Evolutionary conservation across 495 filamentous ascomycete genomes (phyloP), one percentile per base, ranked within the genome.

Genomic region (Symbiotaphrina buchneri): DNA sequence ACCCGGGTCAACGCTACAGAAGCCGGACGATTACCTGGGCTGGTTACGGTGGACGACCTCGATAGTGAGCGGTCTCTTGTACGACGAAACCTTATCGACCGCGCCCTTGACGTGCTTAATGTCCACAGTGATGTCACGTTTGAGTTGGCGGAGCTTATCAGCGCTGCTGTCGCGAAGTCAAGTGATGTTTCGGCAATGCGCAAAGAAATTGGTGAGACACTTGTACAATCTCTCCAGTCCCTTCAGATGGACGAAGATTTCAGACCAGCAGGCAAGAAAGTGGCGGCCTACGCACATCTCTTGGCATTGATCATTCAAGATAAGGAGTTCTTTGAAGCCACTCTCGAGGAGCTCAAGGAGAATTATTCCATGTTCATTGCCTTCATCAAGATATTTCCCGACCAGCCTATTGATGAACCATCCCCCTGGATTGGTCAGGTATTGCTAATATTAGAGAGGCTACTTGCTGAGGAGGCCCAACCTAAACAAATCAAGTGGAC

Each of bases 381-480:
- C 10, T 94, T 94, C 44, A 68, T 99, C 43, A 71, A 78, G 39
- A 59, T 85, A 13, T 58, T 61, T n/a, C 55, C 68, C 0, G 64
- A 71, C 22, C 68, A 71, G 31, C 51, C 66, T 14, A 49, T 59
- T 5, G 77, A 90, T 24, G 73, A 87, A 34, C 53, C 76, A 21
- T 68, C 84, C 20, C 80, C 84, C 7, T 99, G 87, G 87, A 70
- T 95, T 41, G 75, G 81, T 21, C 80, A 83, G 40, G 68, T 95
- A 7, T 59, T 95, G 15, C 69, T 95, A 10, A 71, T 94, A 18
- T 63, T 93, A 14, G 90, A 99, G 53, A 81, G 76, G 33, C 55
- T 99, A 23, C 61, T 99, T 3, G 68, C 77, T 25, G 78, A 94
- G 42, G 85, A 91, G 45, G 66, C 74, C 34, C 74, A 84, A 40